Evolutionary conservation across 2,329 filamentous ascomycete genomes (phyloP).

Genomic region (Diaporthe vaccinii): DNA sequence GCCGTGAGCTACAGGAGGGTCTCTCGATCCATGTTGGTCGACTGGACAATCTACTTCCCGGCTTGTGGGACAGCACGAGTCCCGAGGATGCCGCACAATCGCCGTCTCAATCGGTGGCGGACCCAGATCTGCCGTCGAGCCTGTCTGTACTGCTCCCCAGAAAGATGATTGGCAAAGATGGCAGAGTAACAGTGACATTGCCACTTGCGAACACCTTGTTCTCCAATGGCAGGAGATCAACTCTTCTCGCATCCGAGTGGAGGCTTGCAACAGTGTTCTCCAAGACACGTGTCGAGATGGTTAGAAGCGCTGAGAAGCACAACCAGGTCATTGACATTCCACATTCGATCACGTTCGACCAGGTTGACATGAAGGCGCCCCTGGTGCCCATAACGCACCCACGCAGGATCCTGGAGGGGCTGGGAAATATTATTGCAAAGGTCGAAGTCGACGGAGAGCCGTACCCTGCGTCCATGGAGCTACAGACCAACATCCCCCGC

Average conservation of each 20-base stretch:
- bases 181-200: conserved; percentile 60
- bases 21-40: conserved; percentile 66
- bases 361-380: conserved; percentile 48
- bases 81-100: background rate
- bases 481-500: conserved; percentile 74
- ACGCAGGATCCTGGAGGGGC: conserved; percentile 72
- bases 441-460: conserved; percentile 63
- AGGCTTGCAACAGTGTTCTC: background rate
- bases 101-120: conserved; percentile 40
- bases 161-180: conserved; percentile 44
- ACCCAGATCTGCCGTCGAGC: conserved; percentile 54
- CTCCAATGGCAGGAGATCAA: conserved; percentile 61
- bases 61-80: conserved; percentile 54
- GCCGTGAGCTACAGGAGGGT: conserved; percentile 54
- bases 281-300: background rate
- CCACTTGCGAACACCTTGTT: conserved; percentile 86
- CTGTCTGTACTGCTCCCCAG: conserved; percentile 56
- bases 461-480: conserved; percentile 77
- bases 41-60: conserved; percentile 57
- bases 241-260: conserved; percentile 41
- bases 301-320: conserved; percentile 23
- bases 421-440: conserved; percentile 84
- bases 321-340: conserved; percentile 27
- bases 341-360: background rate
- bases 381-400: conserved; percentile 74